Conservation (phyloP, 2,329 filamentous ascomycete genomes). For the Colletotrichum cuscutae region DNA sequence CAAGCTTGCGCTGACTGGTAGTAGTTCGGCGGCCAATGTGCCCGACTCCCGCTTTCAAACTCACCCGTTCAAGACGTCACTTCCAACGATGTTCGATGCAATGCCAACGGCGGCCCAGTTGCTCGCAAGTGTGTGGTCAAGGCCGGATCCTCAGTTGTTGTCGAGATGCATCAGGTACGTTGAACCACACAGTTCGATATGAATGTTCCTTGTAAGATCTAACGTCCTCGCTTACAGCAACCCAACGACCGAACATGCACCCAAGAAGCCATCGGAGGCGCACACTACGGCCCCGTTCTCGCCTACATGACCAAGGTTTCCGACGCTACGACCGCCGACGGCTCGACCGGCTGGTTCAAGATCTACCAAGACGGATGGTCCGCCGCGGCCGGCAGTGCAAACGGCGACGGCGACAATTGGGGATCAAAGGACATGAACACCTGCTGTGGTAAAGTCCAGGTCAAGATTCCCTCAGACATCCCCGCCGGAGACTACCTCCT, state of each 20-base stretch:
- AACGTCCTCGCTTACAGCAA: constrained; percentile 41
- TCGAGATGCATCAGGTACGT: constrained; percentile 59
- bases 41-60: constrained; percentile 44
- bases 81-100: constrained; percentile 54
- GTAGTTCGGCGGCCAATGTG: constrained; percentile 31
- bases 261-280: constrained; percentile 61
- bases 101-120: constrained; percentile 47
- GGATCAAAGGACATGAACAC: constrained; percentile 34
- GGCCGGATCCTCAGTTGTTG: constrained; percentile 50
- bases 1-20: constrained; percentile 28
- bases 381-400: constrained; percentile 42
- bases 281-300: constrained; percentile 61
- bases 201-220: not conserved
- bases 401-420: constrained; percentile 42
- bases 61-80: constrained; percentile 53
- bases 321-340: constrained; percentile 55
- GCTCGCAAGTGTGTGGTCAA: constrained; percentile 56
- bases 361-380: constrained; percentile 54
- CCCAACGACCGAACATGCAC: constrained; percentile 52
- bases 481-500: constrained; percentile 63
- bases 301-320: constrained; percentile 60
- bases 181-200: too few species aligned
- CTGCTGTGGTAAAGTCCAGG: constrained; percentile 27
- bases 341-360: constrained; percentile 61
- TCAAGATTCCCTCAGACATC: constrained; percentile 55